phyloP scores from a whole-genome alignment of 768 basidiomycete species.

The Phlebiopsis gigantea region DNA sequence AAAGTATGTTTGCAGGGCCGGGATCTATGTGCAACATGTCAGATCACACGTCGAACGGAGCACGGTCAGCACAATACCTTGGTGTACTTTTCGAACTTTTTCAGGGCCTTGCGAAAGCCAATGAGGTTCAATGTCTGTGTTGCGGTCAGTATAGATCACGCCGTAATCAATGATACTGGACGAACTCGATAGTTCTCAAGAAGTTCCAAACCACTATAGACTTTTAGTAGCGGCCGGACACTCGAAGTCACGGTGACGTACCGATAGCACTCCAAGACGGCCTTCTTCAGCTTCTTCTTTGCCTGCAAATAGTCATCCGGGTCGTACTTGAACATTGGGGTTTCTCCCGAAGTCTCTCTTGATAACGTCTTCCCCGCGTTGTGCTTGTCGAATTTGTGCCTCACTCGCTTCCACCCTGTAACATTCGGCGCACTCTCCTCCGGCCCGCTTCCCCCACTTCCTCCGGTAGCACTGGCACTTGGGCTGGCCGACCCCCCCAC shows the following conservation, averaged over 20 bases:
- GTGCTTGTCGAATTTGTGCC: slow-evolving; percentile 5
- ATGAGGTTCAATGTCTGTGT: slow-evolving; percentile 77
- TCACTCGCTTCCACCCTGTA: neutral
- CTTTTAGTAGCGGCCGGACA: neutral
- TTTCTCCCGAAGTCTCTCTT: neutral
- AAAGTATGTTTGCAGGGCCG: slow-evolving; percentile 74
- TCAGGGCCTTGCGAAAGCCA: slow-evolving; percentile 82
- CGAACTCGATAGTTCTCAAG: slow-evolving; percentile 86
- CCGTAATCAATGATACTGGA: slow-evolving; percentile 9
- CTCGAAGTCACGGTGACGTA: slow-evolving; percentile 22
- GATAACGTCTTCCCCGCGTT: neutral
- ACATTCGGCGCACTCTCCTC: neutral
- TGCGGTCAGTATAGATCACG: slow-evolving; percentile 2
- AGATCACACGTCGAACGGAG: neutral
- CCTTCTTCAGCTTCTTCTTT: slow-evolving; percentile 81
- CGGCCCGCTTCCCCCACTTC: slow-evolving; percentile 10
- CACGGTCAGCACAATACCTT: slow-evolving; percentile 35
- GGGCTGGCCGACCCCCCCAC: neutral
- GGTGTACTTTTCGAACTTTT: slow-evolving; percentile 81
- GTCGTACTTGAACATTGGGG: slow-evolving; percentile 28
- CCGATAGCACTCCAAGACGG: slow-evolving; percentile 81
- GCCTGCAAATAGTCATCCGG: slow-evolving; percentile 81
- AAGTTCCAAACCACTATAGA: slow-evolving; percentile 66
- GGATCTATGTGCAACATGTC: slow-evolving; percentile 38
- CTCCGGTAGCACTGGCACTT: neutral